These are phyloP conservation scores for Chalciporus sphaerocephalus DNA, from an alignment of 768 basidiomycete species.

Conservation along the genomic window DNA sequence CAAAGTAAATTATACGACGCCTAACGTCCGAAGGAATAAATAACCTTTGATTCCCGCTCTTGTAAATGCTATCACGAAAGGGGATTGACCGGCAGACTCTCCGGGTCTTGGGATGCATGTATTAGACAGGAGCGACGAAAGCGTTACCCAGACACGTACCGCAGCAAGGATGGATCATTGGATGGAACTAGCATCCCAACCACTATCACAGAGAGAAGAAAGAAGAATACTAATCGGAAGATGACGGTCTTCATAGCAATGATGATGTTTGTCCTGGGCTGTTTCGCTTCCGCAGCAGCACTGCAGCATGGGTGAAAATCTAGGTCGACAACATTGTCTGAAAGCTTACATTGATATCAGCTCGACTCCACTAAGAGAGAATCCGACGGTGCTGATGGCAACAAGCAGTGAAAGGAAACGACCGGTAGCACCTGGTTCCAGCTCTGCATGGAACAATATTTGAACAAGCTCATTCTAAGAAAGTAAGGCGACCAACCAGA, in stretches of 20 bases:
- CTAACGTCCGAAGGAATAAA: conserved; percentile 7
- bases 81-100: conserved; percentile 63
- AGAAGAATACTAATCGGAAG: conserved; percentile 57
- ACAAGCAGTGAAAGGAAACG: conserved; percentile 21
- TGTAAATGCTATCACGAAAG: conserved; percentile 80
- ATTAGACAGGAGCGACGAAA: neutral
- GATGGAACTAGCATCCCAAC: conserved; percentile 78
- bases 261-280: conserved; percentile 73
- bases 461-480: neutral
- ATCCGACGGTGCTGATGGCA: conserved; percentile 38
- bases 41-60: conserved; percentile 67
- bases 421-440: conserved; percentile 21
- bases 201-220: conserved; percentile 36
- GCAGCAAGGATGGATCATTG: conserved; percentile 51
- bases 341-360: conserved; percentile 71
- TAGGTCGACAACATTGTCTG: too few relatives aligned
- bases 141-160: conserved; percentile 18
- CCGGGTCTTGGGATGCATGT: conserved; percentile 8
- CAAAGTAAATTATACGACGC: neutral
- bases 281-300: conserved; percentile 75
- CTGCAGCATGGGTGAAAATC: too few relatives aligned
- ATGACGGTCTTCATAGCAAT: conserved; percentile 76
- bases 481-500: conserved; percentile 9
- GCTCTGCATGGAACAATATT: neutral
- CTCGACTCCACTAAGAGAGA: conserved; percentile 78